These are phyloP conservation scores for Lablab purpureus DNA, from an alignment of 306 rosid species.

Conservation along the genomic window DNA sequence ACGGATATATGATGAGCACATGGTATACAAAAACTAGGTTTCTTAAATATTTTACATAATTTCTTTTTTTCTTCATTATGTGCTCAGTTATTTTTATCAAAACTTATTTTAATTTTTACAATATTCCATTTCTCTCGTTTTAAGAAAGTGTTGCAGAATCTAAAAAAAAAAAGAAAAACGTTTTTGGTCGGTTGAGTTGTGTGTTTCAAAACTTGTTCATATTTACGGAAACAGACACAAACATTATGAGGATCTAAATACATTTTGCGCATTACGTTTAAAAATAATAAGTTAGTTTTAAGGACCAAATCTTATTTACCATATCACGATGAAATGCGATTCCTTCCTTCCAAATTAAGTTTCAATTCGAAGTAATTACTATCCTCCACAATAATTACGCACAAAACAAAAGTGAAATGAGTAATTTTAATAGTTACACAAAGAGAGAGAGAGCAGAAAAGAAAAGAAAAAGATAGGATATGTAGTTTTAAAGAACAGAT, in stretches of 20 bases:
- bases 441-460: neutral
- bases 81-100: neutral
- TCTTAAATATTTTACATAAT: neutral
- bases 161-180: neutral
- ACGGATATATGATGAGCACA: neutral
- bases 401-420: neutral
- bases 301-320: neutral
- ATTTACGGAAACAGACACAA: neutral
- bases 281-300: neutral
- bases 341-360: neutral
- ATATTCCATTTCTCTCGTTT: slow-evolving; percentile 10
- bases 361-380: neutral
- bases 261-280: neutral
- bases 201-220: neutral
- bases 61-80: neutral
- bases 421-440: neutral
- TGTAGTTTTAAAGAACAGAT: slow-evolving; percentile 24
- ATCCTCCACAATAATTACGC: no score
- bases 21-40: neutral
- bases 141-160: neutral
- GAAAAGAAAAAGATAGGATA: neutral
- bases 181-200: neutral
- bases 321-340: slow-evolving; percentile 1
- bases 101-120: neutral
- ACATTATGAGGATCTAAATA: neutral